Evolutionary conservation across 345 rosid genomes (phyloP).

Genomic region (Adansonia digitata): DNA sequence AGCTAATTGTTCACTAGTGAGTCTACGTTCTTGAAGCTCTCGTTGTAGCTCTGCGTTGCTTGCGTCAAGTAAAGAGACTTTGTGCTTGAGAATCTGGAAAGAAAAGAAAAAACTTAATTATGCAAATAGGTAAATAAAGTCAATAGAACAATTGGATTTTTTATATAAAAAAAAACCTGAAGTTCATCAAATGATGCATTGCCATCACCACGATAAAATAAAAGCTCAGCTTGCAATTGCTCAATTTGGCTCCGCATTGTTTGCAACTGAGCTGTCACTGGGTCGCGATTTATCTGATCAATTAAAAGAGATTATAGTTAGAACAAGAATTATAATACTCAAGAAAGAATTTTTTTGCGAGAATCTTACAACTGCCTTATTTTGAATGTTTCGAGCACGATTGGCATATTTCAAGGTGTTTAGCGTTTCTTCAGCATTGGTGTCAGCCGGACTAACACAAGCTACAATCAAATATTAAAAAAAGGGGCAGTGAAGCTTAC

Average conservation of each 20-base stretch:
- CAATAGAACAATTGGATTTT: not conserved
- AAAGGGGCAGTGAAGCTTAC: not conserved
- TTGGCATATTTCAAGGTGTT: constrained; percentile 96
- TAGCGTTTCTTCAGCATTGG: constrained; percentile 93
- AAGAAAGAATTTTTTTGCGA: not conserved
- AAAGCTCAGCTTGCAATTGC: constrained; percentile 83
- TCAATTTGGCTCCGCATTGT: constrained; percentile 92
- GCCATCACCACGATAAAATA: constrained; percentile 71
- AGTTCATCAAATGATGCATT: constrained; percentile 73
- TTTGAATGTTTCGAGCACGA: constrained; percentile 96
- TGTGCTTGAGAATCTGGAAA: constrained; percentile 77
- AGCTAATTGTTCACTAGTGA: constrained; percentile 64
- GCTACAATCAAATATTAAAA: constrained; percentile 38
- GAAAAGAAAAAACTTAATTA: not conserved
- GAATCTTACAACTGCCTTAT: constrained; percentile 80
- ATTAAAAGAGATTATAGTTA: not conserved
- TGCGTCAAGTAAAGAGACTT: constrained; percentile 76
- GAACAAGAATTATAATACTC: not conserved
- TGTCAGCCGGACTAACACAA: constrained; percentile 98
- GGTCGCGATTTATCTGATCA: constrained; percentile 83
- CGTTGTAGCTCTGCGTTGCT: constrained; percentile 69
- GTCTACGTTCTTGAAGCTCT: constrained; percentile 68
- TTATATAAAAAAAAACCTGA: constrained; percentile 44
- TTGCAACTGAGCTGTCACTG: constrained; percentile 74
- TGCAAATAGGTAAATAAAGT: constrained; percentile 9